Conservation (phyloP, 2,329 filamentous ascomycete genomes). For the Xylaria arbuscula region DNA sequence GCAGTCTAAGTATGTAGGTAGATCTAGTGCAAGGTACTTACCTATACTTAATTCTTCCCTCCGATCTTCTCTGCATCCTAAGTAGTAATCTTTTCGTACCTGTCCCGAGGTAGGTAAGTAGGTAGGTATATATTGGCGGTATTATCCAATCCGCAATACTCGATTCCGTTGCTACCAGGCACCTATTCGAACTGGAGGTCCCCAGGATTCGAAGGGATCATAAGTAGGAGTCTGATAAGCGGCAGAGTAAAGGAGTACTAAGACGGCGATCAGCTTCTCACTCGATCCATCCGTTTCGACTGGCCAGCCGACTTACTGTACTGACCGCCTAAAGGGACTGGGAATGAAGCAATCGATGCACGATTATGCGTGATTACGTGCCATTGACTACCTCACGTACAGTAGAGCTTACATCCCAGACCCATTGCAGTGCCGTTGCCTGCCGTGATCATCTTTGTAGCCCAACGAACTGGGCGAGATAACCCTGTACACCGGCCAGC, state of each 20-base stretch:
- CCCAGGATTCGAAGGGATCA: background rate
- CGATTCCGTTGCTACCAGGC: background rate
- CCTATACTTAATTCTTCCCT: no score
- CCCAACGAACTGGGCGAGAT: background rate
- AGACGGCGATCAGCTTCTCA: slow-evolving; percentile 23
- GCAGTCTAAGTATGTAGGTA: background rate
- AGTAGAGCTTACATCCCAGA: slow-evolving; percentile 1
- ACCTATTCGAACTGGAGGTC: background rate
- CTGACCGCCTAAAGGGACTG: slow-evolving; percentile 19
- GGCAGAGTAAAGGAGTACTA: slow-evolving; percentile 14
- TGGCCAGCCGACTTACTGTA: slow-evolving; percentile 37
- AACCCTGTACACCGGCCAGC: background rate
- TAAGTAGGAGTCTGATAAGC: background rate
- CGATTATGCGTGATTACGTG: slow-evolving; percentile 36
- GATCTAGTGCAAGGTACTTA: background rate
- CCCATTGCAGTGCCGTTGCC: slow-evolving; percentile 1
- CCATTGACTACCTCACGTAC: slow-evolving; percentile 1
- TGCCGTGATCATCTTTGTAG: slow-evolving; percentile 4
- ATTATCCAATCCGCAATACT: no score
- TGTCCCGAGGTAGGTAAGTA: background rate
- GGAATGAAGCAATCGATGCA: slow-evolving; percentile 34
- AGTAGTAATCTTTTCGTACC: no score
- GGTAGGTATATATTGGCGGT: background rate
- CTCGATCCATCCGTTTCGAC: slow-evolving; percentile 21
- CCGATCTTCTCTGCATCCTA: no score